Conservation (phyloP, 2,329 filamentous ascomycete species). For the Dactylellina drechsleri region DNA sequence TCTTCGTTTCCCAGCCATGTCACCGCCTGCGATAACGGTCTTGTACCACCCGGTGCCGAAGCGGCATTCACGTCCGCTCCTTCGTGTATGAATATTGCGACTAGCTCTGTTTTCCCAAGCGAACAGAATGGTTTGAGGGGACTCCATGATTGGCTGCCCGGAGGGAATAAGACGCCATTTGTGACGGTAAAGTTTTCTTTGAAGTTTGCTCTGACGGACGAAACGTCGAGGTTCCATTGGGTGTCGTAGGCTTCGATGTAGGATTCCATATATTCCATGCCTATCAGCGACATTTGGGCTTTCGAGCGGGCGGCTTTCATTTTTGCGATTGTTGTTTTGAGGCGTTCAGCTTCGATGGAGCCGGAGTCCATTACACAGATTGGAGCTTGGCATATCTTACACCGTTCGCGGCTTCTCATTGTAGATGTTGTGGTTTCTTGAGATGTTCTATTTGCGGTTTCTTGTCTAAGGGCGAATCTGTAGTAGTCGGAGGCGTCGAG, state of each 20-base stretch:
- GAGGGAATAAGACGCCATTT: slow-evolving; percentile 25
- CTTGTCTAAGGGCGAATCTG: background rate
- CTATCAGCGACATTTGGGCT: slow-evolving; percentile 22
- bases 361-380: slow-evolving; percentile 38
- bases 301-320: slow-evolving; percentile 40
- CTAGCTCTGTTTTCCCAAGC: slow-evolving; percentile 54
- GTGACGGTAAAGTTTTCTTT: slow-evolving; percentile 29
- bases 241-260: slow-evolving; percentile 39
- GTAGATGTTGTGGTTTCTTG: background rate
- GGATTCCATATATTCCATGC: slow-evolving; percentile 37
- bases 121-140: slow-evolving; percentile 17
- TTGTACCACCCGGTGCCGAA: slow-evolving; percentile 15
- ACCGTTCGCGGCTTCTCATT: background rate
- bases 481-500: slow-evolving; percentile 48
- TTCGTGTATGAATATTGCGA: slow-evolving; percentile 55
- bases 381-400: slow-evolving; percentile 24
- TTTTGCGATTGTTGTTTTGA: slow-evolving; percentile 19
- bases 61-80: slow-evolving; percentile 54
- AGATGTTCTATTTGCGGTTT: background rate
- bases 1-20: slow-evolving; percentile 56
- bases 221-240: slow-evolving; percentile 38
- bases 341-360: slow-evolving; percentile 30
- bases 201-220: background rate
- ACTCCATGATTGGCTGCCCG: slow-evolving; percentile 13
- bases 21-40: slow-evolving; percentile 56